A percentile compares a stretch with the other conserved stretches of the same genome.
Evolutionary conservation across 495 filamentous ascomycete genomes (phyloP).

Genomic region (Xylaria scruposa): DNA sequence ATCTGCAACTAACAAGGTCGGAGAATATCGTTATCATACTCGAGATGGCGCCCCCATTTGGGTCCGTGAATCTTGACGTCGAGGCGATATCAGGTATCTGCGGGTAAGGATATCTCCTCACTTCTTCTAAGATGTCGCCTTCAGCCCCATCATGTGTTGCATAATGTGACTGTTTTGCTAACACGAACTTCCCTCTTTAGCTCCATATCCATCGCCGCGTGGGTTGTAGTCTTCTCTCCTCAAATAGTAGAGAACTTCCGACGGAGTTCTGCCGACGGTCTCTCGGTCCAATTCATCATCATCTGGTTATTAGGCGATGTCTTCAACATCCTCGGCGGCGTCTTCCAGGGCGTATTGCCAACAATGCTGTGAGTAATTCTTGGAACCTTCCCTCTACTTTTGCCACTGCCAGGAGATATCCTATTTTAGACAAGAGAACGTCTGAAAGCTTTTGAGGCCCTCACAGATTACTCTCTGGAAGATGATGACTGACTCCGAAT

Average conservation of each 20-base stretch:
- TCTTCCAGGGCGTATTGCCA: conserved; percentile 91
- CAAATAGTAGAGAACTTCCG: conserved; percentile 97
- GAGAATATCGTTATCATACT: conserved; percentile 9
- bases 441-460: too few relatives aligned
- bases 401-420: too few relatives aligned
- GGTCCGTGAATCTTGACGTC: conserved; percentile 72
- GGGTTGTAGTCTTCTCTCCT: conserved; percentile 97
- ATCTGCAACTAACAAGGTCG: conserved; percentile 11
- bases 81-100: conserved; percentile 89
- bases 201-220: conserved; percentile 94
- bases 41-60: conserved; percentile 73
- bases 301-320: conserved; percentile 94
- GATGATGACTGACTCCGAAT: background rate
- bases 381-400: too few relatives aligned
- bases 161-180: conserved; percentile 12
- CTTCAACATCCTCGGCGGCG: conserved; percentile 92
- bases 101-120: conserved; percentile 62
- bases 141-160: conserved; percentile 2
- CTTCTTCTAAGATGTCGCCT: background rate
- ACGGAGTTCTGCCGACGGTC: conserved; percentile 82
- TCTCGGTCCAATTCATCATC: conserved; percentile 87
- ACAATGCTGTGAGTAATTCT: conserved; percentile 70
- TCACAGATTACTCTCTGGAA: too few relatives aligned
- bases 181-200: conserved; percentile 46
- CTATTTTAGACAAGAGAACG: too few relatives aligned